Percentiles rank a stretch among this genome's conserved stretches.
Evolutionary conservation across 1,284 basidiomycete species (phyloP).

Genomic region (Lignosus rhinocerotis): DNA sequence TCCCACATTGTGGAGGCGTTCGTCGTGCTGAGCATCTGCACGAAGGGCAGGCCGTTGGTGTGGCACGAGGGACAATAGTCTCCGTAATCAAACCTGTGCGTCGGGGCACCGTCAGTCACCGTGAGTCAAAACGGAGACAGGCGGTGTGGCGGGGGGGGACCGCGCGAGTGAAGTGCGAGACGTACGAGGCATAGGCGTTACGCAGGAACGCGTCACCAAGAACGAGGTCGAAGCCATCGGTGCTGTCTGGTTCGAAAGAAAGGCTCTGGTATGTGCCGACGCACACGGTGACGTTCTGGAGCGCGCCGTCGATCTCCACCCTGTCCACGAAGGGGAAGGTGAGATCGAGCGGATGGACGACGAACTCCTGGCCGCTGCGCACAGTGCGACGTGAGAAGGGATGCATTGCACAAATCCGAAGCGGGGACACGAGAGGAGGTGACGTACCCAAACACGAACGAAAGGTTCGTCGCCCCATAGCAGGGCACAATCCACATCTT

Average conservation of each 20-base stretch:
- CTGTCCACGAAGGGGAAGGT: neutral
- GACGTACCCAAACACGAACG: conserved; percentile 31
- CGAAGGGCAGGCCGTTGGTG: conserved; percentile 32
- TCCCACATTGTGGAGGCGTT: conserved; percentile 16
- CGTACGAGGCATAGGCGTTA: conserved; percentile 43
- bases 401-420: neutral
- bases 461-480: conserved; percentile 22
- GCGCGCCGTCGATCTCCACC: neutral
- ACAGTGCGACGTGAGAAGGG: neutral
- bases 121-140: conserved; percentile 19
- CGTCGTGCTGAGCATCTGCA: conserved; percentile 34
- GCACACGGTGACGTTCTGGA: neutral
- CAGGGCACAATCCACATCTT: conserved; percentile 31
- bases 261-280: neutral
- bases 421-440: neutral
- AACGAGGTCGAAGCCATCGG: conserved; percentile 33
- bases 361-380: neutral
- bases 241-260: conserved; percentile 17
- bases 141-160: conserved; percentile 32
- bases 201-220: conserved; percentile 42
- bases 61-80: conserved; percentile 28
- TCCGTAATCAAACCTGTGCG: conserved; percentile 42
- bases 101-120: neutral
- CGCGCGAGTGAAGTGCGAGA: neutral
- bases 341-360: conserved; percentile 6